phyloP scores from a whole-genome alignment of 2,329 filamentous ascomycete species.

The Aspergillus luchuensis region DNA sequence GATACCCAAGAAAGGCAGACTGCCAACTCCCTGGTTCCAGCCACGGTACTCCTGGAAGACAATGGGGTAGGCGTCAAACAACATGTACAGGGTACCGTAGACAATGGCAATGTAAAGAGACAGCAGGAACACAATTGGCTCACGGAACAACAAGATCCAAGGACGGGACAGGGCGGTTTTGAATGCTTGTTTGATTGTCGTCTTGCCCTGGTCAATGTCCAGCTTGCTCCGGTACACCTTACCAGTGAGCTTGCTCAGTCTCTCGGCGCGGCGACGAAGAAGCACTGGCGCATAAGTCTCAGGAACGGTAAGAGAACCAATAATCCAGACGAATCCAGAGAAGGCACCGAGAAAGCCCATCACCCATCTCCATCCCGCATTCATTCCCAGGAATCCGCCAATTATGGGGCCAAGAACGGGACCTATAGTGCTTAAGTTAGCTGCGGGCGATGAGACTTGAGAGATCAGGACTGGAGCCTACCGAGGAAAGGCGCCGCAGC shows the following conservation, averaged over 20 bases:
- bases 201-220: constrained; percentile 46
- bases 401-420: constrained; percentile 66
- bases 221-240: constrained; percentile 50
- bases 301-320: constrained; percentile 33
- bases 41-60: constrained; percentile 50
- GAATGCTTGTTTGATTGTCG: constrained; percentile 43
- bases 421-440: constrained; percentile 30
- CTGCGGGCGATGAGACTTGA: background rate
- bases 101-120: constrained; percentile 55
- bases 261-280: constrained; percentile 52
- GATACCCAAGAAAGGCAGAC: constrained; percentile 54
- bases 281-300: constrained; percentile 54
- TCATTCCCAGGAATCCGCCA: constrained; percentile 66
- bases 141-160: constrained; percentile 50
- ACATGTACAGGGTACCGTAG: constrained; percentile 56
- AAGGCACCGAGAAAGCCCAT: constrained; percentile 65
- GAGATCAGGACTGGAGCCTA: constrained; percentile 7
- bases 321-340: constrained; percentile 59
- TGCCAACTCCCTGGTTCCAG: constrained; percentile 51
- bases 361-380: constrained; percentile 70
- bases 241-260: constrained; percentile 52
- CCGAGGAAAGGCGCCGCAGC: constrained; percentile 67
- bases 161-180: constrained; percentile 54
- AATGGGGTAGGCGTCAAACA: constrained; percentile 56
- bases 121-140: constrained; percentile 55